These are phyloP conservation scores for Irpex sp. DNA, from an alignment of 1,284 basidiomycete genomes.

Conservation along the genomic window DNA sequence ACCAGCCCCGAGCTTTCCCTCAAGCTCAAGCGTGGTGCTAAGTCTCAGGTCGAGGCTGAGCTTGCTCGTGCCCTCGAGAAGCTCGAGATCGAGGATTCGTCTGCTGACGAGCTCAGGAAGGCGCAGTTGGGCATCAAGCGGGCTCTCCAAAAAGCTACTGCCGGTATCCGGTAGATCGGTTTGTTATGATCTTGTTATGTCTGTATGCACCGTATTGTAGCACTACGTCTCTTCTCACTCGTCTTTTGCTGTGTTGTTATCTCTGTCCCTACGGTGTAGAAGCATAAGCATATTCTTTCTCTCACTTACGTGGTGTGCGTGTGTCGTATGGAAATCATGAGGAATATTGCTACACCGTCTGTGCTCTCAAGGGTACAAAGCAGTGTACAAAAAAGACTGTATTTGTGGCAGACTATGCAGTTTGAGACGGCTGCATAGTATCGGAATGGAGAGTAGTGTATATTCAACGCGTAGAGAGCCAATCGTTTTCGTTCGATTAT, in stretches of 20 bases:
- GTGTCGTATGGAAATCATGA: not conserved
- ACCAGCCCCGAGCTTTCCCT: constrained; percentile 92
- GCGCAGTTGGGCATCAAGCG: constrained; percentile 91
- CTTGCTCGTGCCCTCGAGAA: constrained; percentile 95
- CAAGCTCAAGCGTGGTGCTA: constrained; percentile 96
- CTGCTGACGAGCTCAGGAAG: constrained; percentile 91
- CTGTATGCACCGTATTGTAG: constrained; percentile 4
- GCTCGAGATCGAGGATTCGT: constrained; percentile 91
- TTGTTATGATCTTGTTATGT: not conserved
- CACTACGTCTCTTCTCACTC: constrained; percentile 1
- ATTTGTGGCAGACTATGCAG: not conserved
- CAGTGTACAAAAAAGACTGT: not conserved
- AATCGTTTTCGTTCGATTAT: not conserved
- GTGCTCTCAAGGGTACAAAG: not conserved
- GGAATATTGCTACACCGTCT: too few species aligned
- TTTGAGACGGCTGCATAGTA: not conserved
- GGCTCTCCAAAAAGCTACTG: constrained; percentile 93
- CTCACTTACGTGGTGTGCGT: not conserved
- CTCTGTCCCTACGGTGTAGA: constrained; percentile 1
- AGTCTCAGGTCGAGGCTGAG: constrained; percentile 90
- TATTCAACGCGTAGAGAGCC: not conserved
- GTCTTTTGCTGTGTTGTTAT: constrained; percentile 6
- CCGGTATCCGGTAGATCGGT: constrained; percentile 63
- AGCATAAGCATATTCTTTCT: not conserved
- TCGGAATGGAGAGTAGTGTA: not conserved